These are phyloP conservation scores for Syzygium grande DNA, from an alignment of 345 rosid genomes.

Conservation along the genomic window DNA sequence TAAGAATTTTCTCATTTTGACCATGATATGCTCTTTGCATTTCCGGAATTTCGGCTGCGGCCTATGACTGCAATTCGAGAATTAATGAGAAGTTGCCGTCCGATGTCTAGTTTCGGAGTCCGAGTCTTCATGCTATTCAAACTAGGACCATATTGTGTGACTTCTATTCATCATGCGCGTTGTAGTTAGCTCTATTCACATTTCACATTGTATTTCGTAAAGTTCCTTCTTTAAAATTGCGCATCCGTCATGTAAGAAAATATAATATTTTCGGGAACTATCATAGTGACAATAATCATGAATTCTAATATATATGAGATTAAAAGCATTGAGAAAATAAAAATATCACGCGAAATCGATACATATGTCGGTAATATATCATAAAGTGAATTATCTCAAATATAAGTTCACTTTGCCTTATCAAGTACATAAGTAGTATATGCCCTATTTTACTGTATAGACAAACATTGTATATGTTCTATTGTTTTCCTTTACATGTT, in stretches of 20 bases:
- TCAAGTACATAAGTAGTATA: not conserved
- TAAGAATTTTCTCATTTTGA: not conserved
- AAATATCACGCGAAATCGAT: not conserved
- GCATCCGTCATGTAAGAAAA: fast-evolving
- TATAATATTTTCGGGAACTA: not conserved
- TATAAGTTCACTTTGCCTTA: not conserved
- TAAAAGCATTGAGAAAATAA: not conserved
- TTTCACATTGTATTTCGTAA: not conserved
- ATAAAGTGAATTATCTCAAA: not conserved
- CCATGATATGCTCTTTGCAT: not conserved
- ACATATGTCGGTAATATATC: not conserved
- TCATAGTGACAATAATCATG: not conserved
- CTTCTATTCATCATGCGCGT: not conserved
- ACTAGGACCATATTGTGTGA: not conserved
- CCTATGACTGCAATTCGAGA: not conserved
- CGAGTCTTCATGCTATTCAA: not conserved
- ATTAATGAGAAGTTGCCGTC: not conserved
- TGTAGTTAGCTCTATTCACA: not conserved
- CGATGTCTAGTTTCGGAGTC: not conserved
- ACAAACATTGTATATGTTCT: not conserved
- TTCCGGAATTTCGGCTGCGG: not conserved
- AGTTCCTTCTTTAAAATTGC: not conserved
- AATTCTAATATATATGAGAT: not conserved
- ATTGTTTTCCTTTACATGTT: not conserved
- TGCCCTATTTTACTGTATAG: not conserved